phyloP scores from a whole-genome alignment of 2,329 filamentous ascomycete genomes.

The Anthostomella pinea region DNA sequence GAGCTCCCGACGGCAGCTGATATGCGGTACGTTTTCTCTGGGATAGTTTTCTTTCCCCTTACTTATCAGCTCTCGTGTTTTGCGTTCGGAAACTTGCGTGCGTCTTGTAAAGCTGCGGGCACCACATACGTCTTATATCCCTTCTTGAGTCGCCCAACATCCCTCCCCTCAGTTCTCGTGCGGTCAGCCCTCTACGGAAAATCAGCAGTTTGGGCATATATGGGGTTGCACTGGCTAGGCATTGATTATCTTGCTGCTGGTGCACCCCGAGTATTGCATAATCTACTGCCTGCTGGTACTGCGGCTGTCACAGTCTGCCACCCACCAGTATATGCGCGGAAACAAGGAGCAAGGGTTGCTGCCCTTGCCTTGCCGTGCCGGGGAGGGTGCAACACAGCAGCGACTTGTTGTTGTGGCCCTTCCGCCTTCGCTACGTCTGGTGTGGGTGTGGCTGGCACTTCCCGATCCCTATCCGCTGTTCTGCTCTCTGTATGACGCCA shows the following conservation, averaged over 20 bases:
- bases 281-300: slow-evolving; percentile 19
- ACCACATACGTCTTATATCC: no score
- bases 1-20: slow-evolving; percentile 50
- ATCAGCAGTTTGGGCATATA: slow-evolving; percentile 18
- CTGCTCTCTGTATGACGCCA: slow-evolving; percentile 40
- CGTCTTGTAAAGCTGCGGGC: no score
- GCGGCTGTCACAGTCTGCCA: slow-evolving; percentile 16
- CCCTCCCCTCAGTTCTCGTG: slow-evolving; percentile 9
- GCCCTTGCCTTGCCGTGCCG: slow-evolving; percentile 34
- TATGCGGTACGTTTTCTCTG: slow-evolving; percentile 48
- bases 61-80: background rate
- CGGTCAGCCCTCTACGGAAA: slow-evolving; percentile 7
- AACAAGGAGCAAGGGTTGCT: slow-evolving; percentile 35
- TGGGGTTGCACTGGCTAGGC: slow-evolving; percentile 23
- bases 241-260: slow-evolving; percentile 23
- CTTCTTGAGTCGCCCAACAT: slow-evolving; percentile 1
- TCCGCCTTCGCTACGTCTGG: slow-evolving; percentile 31
- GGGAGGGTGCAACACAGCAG: slow-evolving; percentile 36
- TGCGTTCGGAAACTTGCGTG: no score
- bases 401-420: slow-evolving; percentile 34
- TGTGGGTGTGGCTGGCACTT: slow-evolving; percentile 33
- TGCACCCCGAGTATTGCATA: slow-evolving; percentile 22
- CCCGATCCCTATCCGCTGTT: slow-evolving; percentile 39
- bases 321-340: slow-evolving; percentile 24
- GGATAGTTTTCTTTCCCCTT: slow-evolving; percentile 1